Evolutionary conservation across 306 rosid species (phyloP).

Genomic region (Cucurbita pepo): DNA sequence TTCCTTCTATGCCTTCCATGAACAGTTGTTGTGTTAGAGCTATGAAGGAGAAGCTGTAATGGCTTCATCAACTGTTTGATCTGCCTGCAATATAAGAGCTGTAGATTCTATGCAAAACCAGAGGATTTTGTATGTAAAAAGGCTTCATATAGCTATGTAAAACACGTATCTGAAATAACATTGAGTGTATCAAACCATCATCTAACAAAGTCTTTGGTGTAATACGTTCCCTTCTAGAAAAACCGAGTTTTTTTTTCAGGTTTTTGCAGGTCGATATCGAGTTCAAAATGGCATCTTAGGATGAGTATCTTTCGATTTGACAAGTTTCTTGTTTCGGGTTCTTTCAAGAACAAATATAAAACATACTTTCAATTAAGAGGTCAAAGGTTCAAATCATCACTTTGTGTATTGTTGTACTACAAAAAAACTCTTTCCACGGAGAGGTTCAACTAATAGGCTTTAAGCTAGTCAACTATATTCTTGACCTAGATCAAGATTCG

Average conservation of each 20-base stretch:
- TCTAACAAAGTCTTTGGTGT: conserved; percentile 3
- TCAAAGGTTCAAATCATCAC: too few species aligned
- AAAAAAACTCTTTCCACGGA: too few species aligned
- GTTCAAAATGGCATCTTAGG: not conserved
- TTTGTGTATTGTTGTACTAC: too few species aligned
- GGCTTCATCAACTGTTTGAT: not conserved
- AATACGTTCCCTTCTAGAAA: not conserved
- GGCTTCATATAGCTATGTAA: not conserved
- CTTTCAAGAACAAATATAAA: too few species aligned
- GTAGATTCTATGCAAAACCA: not conserved
- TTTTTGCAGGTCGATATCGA: not conserved
- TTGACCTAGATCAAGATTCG: too few species aligned
- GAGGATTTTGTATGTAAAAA: not conserved
- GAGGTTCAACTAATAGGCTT: too few species aligned
- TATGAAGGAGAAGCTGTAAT: conserved; percentile 22
- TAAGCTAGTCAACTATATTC: too few species aligned
- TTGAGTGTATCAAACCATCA: not conserved
- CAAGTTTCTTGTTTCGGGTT: too few species aligned
- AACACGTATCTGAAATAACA: not conserved
- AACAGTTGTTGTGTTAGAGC: conserved; percentile 91
- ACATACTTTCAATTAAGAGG: too few species aligned
- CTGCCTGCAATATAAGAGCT: not conserved
- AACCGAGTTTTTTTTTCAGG: not conserved
- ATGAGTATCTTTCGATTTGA: not conserved
- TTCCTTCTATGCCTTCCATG: not conserved